Conservation (phyloP, 352 stramenopile genomes). For the Phytophthora pluvialis region DNA sequence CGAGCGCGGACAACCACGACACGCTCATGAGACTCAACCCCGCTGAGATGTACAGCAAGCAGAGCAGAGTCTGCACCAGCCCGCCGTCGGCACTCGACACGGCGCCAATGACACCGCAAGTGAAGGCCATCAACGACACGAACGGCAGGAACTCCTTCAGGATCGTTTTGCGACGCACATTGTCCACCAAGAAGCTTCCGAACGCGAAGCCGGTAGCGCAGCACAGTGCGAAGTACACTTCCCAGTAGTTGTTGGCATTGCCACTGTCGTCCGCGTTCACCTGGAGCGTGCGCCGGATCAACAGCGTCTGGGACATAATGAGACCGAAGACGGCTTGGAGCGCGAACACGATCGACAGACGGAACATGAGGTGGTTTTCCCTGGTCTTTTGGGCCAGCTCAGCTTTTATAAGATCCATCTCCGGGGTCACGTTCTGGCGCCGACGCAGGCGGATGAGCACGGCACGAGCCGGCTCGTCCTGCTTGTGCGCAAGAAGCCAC, state of each 20-base stretch:
- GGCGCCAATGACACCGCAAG: conserved; percentile 58
- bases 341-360: conserved; percentile 59
- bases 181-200: conserved; percentile 83
- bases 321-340: conserved; percentile 71
- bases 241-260: conserved; percentile 51
- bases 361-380: conserved; percentile 69
- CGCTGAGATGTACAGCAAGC: conserved; percentile 67
- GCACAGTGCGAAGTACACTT: conserved; percentile 63
- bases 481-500: conserved; percentile 66
- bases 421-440: conserved; percentile 70
- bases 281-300: conserved; percentile 57
- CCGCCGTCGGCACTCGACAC: conserved; percentile 41
- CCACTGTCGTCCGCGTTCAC: conserved; percentile 26
- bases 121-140: conserved; percentile 64
- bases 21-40: conserved; percentile 78
- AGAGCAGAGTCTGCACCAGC: conserved; percentile 59
- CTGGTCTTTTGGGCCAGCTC: conserved; percentile 58
- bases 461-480: conserved; percentile 57
- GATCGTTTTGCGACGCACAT: conserved; percentile 89
- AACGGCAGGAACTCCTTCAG: conserved; percentile 89
- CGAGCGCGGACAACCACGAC: conserved; percentile 74
- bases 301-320: conserved; percentile 70
- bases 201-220: conserved; percentile 61
- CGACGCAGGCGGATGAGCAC: conserved; percentile 70
- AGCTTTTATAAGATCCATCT: conserved; percentile 60